These are phyloP conservation scores for Candida dubliniensis DNA, from an alignment of 1,139 yeast species.

Conservation along the genomic window DNA sequence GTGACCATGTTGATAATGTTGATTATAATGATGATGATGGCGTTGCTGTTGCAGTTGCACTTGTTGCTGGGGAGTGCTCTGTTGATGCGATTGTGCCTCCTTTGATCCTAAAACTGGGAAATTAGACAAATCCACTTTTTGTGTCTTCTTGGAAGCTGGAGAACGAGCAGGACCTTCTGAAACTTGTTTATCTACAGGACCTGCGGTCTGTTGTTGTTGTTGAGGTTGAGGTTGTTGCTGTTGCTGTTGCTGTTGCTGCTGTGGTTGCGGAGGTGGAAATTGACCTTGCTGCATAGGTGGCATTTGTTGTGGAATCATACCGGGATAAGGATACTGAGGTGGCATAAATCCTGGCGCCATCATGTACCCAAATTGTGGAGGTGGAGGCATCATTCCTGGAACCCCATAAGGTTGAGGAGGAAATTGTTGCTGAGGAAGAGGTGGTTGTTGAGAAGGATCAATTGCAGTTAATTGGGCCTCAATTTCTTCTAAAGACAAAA, in stretches of 20 bases:
- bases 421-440: conserved; percentile 18
- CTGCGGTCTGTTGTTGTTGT: conserved; percentile 16
- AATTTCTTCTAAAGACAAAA: conserved; percentile 70
- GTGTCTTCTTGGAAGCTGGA: conserved; percentile 14
- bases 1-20: conserved; percentile 17
- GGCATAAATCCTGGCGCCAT: conserved; percentile 44
- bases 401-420: conserved; percentile 33
- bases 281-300: conserved; percentile 15
- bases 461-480: conserved; percentile 68
- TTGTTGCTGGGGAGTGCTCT: conserved; percentile 11
- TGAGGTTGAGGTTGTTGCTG: conserved; percentile 17
- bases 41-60: conserved; percentile 11
- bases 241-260: conserved; percentile 18
- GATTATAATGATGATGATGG: conserved; percentile 15
- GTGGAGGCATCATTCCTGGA: conserved; percentile 41
- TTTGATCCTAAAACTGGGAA: conserved; percentile 55
- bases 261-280: conserved; percentile 21
- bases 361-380: conserved; percentile 41
- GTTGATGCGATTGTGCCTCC: conserved; percentile 21
- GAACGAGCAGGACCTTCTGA: conserved; percentile 18
- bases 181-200: conserved; percentile 17
- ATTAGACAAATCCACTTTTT: conserved; percentile 43
- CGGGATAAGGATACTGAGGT: conserved; percentile 41
- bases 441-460: conserved; percentile 29
- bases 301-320: conserved; percentile 28